A percentile compares a stretch with the other conserved stretches of the same genome.
Conservation (phyloP, 148 eudicot species). For the Camellia japonica region DNA sequence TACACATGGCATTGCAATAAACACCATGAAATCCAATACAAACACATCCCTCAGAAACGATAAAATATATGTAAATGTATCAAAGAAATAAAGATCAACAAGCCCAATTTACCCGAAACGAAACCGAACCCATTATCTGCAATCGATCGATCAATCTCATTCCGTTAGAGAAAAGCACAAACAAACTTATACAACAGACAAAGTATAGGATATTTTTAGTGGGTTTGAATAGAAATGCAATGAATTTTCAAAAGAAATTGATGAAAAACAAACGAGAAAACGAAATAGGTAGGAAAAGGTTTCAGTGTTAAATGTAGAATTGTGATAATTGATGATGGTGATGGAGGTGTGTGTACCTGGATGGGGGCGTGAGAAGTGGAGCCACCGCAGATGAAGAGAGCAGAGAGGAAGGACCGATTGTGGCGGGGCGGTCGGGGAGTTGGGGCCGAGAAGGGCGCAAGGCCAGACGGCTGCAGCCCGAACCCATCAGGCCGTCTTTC, state of each 20-base stretch:
- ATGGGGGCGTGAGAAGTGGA: constrained; percentile 30
- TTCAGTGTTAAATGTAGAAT: background rate
- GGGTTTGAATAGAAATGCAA: too few relatives aligned
- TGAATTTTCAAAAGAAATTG: background rate
- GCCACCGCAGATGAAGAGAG: constrained; percentile 55
- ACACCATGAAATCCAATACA: constrained; percentile 8
- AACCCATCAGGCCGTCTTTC: constrained; percentile 43
- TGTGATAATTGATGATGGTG: background rate
- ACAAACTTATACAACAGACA: too few relatives aligned
- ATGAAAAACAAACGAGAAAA: background rate
- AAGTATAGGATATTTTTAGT: too few relatives aligned
- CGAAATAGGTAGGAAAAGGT: background rate
- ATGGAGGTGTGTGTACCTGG: constrained; percentile 12
- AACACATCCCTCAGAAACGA: background rate
- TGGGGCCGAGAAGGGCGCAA: constrained; percentile 20
- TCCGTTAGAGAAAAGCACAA: background rate
- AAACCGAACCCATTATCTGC: background rate
- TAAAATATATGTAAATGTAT: background rate
- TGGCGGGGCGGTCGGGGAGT: constrained; percentile 39
- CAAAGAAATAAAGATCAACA: background rate
- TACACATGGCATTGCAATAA: background rate
- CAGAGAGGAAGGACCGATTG: constrained; percentile 34
- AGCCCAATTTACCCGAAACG: background rate
- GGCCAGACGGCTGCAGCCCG: constrained; percentile 50
- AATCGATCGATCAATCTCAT: background rate